Base-by-base conservation (phyloP, 1,284 basidiomycete genomes). In the Marasmius sp. region DNA sequence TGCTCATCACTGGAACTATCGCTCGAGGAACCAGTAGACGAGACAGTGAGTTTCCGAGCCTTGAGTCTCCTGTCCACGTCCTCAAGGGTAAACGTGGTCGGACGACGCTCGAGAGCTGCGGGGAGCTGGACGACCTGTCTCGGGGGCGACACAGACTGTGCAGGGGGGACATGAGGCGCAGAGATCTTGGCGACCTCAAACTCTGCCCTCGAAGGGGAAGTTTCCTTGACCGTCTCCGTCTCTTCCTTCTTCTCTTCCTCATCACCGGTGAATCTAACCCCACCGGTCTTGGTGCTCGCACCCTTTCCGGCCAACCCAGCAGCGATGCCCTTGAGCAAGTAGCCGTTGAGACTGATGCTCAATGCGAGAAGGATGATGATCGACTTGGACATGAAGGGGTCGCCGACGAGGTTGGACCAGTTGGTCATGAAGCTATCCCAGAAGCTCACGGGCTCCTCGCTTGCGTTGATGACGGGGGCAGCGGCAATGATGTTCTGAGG, bases 321-420 rank as follows among this genome's bases (percentile, higher is more conserved):
- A 0, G 86, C 86, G 47, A 90, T 88, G 7, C 90, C 89, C 75
- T 95, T 97, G 65, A 99, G 84, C 38, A 99, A 81, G 73, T 95
- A 98, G 1, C 95, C 95, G 70, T 99, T 99, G 65, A 99, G 81
- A 64, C 91, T 87, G 65, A 99, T 90, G 65, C 91, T 94, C 67
- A 97, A 85, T 3, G 88, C 91, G 38, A 99, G 86, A 16, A 92
- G 82, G 58, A 95, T 82, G 59, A 98, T 92, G 69, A 99, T 97
- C 93, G 94, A 97, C 80, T 99, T 99, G 71, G 88, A 91, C 67
- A 99, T 79, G 59, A 98, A 87, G 0, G 97, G 97, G 72, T 99
- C 97, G 37, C 95, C 95, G 58, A 98, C 95, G 65, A 98, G 87
- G n/a, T 82, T 81, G 8, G 94, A 94, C 97, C 96, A 98, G n/a